A percentile compares a stretch with the other conserved stretches of the same genome.
Conservation (phyloP, 2,329 filamentous ascomycete genomes). For the Lomentospora prolificans region DNA sequence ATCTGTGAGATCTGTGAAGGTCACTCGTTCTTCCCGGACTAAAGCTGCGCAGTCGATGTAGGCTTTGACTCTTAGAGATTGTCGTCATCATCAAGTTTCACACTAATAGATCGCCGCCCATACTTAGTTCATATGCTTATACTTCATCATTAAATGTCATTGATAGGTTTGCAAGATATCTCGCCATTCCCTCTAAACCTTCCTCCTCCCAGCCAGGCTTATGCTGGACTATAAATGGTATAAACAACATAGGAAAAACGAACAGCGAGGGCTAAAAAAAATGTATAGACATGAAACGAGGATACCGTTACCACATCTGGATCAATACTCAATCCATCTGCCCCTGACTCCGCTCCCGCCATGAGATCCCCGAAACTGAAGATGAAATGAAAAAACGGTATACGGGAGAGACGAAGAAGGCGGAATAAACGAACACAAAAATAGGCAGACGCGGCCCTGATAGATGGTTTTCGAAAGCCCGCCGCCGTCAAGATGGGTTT, state of each 20-base stretch:
- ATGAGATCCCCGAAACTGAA: not conserved
- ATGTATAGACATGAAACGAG: constrained; percentile 16
- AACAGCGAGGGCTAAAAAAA: constrained; percentile 11
- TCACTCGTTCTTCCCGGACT: too few species aligned
- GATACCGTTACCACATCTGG: not conserved
- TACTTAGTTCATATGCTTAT: too few species aligned
- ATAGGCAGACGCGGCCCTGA: too few species aligned
- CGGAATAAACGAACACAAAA: constrained; percentile 9
- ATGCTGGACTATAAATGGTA: constrained; percentile 5
- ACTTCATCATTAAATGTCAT: not conserved
- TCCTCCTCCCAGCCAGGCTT: not conserved
- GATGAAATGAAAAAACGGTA: not conserved
- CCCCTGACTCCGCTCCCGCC: not conserved
- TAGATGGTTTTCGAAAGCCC: too few species aligned
- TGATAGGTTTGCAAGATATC: not conserved
- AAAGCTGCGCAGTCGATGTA: too few species aligned
- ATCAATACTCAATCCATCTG: not conserved
- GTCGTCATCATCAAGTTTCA: too few species aligned
- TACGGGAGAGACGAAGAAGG: not conserved
- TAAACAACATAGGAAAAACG: constrained; percentile 7
- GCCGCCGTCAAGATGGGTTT: too few species aligned
- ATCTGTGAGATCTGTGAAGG: too few species aligned
- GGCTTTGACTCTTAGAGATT: too few species aligned
- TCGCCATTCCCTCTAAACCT: not conserved
- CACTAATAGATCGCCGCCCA: too few species aligned